Base-by-base conservation (phyloP, 257 asterid genomes). In the Thymus mandschuricus region DNA sequence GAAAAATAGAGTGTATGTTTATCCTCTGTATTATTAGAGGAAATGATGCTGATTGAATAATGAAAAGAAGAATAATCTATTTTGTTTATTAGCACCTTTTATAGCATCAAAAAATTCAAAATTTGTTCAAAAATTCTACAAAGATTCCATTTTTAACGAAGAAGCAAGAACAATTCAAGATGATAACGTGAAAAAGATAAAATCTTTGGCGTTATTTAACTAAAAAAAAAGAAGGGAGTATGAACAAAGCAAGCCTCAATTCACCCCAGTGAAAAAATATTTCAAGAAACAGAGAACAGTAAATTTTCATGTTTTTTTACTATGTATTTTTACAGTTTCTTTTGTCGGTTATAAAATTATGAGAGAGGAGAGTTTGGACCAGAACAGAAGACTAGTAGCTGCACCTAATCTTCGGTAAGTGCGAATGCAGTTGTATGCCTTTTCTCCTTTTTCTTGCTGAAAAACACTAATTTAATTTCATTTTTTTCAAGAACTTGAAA, bases 321-420 rank as follows among this genome's bases (percentile, higher is more conserved):
- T 21, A 0, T 5, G 2, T 5, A 13, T 12, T 60, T 7, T 11
- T 10, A 12, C 21, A 7, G 50, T 15, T 60, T 10, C n/a, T 10
- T 43, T 1, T 63, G 38, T 38, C 35, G 27, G 44, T 21, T 54
- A 15, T 15, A 30, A 30, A 29, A 65, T 65, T 5, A 21, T 64
- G 50, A 38, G 31, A n/a, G 29, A 51, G 44, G 43, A 33, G 73
- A 46, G 58, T 46, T 64, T 46, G 21, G 21, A 21, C 21, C 21
- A 45, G 58, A 13, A 11, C 1, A 6, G 3, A 3, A 11, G 64
- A 65, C 70, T 6, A 31, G 70, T 65, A 7, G 70, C 3, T 75
- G 65, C 65, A 68, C 70, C 75, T 41, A 50, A 13, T 21, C 21
- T 21, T n/a, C 30, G 9, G 10, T 28, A 2, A 10, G 69, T 12